Evolutionary conservation across 805 yeast species (phyloP), one percentile per base, ranked within the genome.

Genomic region (Wickerhamiella hasegawae): DNA sequence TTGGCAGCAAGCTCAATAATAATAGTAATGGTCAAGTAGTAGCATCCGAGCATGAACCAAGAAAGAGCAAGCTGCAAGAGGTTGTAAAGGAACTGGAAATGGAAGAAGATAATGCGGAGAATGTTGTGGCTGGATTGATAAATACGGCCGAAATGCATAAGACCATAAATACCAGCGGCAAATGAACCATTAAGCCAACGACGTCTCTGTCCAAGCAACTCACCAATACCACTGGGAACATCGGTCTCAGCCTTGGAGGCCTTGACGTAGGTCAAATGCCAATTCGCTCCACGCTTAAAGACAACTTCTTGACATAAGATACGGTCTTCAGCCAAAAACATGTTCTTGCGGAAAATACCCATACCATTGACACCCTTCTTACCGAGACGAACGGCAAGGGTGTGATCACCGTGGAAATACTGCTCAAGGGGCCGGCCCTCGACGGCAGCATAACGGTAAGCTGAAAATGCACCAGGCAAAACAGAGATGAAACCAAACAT

Each of bases 111-210:
- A 48, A 70, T 61, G 37, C 79, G 63, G 24, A 63, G 52, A 11
- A 60, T 32, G 24, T 69, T 65, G 52, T 73, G 80, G 12, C 67
- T 57, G 5, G 75, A 65, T n/a, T 57, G 41, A 64, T 73, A 73
- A 26, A 73, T 45, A 37, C 71, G 64, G 14, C 66, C 64, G 48
- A 71, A 71, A 45, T 73, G 76, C 35, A 58, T 66, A 43, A 73
- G 55, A 2, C 71, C 53, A 44, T 71, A 71, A 30, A 71, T 61
- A 11, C 49, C 73, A 1, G 80, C 80, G 28, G 76, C 76, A 48
- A 73, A 73, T 2, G 79, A 72, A 31, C 80, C 80, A 49, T 73
- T 73, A 39, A 74, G 59, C 80, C 80, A 73, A 46, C 80, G 63
- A 49, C 80, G 63, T 43, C 80, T 63, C 52, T 73, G 80, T 26